Evolutionary conservation across 805 yeast genomes (phyloP).

Genomic region (Ogataea allantospora): DNA sequence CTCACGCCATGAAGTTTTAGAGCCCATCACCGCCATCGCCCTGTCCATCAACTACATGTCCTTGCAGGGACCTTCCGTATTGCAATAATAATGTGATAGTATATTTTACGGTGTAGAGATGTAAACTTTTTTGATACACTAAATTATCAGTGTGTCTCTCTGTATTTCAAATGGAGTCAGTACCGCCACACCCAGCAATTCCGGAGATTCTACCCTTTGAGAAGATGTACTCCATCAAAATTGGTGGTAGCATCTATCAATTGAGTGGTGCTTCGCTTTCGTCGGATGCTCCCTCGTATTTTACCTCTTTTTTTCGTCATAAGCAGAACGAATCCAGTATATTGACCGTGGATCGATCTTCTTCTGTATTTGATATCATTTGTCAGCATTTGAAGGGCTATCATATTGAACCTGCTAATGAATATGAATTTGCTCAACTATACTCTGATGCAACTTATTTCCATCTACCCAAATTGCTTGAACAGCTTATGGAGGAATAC

Average conservation of each 20-base stretch:
- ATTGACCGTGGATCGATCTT: conserved; percentile 71
- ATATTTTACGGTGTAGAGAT: conserved; percentile 10
- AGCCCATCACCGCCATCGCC: conserved; percentile 15
- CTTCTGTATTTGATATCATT: conserved; percentile 64
- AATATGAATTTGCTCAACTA: conserved; percentile 58
- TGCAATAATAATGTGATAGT: conserved; percentile 13
- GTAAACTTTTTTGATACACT: neutral
- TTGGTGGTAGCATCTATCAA: conserved; percentile 62
- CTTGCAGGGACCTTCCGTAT: conserved; percentile 15
- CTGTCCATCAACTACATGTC: conserved; percentile 18
- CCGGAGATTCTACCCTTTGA: conserved; percentile 64
- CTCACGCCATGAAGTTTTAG: conserved; percentile 96
- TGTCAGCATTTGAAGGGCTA: conserved; percentile 81
- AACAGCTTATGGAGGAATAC: conserved; percentile 50
- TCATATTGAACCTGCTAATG: conserved; percentile 56
- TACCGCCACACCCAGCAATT: conserved; percentile 39
- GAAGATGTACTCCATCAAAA: conserved; percentile 64
- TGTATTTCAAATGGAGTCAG: no score
- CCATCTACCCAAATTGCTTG: conserved; percentile 55
- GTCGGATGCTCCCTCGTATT: conserved; percentile 85
- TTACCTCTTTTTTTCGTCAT: conserved; percentile 63
- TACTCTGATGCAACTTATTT: conserved; percentile 73
- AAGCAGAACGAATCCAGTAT: conserved; percentile 38
- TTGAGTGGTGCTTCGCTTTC: conserved; percentile 81
- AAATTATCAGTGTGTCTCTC: no score